Conservation (phyloP, 106 monocot species). For the Platanthera guangdongensis region DNA sequence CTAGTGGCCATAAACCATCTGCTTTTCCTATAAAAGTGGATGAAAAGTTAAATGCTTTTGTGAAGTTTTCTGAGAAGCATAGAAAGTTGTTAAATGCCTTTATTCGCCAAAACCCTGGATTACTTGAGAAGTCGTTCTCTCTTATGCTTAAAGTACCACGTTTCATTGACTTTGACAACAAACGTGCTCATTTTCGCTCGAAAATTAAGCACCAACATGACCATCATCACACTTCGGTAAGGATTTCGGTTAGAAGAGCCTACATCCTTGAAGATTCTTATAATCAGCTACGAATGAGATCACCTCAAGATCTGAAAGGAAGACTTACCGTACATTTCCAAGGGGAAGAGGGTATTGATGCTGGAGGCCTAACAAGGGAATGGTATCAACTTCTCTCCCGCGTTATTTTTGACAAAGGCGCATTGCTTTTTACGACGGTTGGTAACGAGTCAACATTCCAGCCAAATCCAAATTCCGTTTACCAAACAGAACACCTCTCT, state of each 20-base stretch:
- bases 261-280: slow-evolving; percentile 97
- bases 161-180: slow-evolving; percentile 95
- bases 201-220: slow-evolving; percentile 98
- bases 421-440: slow-evolving; percentile 92
- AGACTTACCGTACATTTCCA: slow-evolving; percentile 92
- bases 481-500: slow-evolving; percentile 94
- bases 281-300: slow-evolving; percentile 87
- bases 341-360: slow-evolving; percentile 99
- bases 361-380: slow-evolving; percentile 92
- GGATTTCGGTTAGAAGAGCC: slow-evolving; percentile 88
- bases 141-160: slow-evolving; percentile 92
- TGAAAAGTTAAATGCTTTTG: slow-evolving; percentile 66
- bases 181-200: slow-evolving; percentile 80
- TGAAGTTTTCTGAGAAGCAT: slow-evolving; percentile 91
- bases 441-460: slow-evolving; percentile 96
- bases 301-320: slow-evolving; percentile 87
- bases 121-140: slow-evolving; percentile 95
- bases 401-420: slow-evolving; percentile 96
- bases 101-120: slow-evolving; percentile 86
- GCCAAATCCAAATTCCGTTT: slow-evolving; percentile 97
- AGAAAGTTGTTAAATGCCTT: slow-evolving; percentile 83
- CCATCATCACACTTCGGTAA: slow-evolving; percentile 88
- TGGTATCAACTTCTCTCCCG: slow-evolving; percentile 93
- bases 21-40: slow-evolving; percentile 26
- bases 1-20: slow-evolving; percentile 34